Evolutionary conservation across 352 stramenopile genomes (phyloP).

Genomic region (Blastocystis sp.): DNA sequence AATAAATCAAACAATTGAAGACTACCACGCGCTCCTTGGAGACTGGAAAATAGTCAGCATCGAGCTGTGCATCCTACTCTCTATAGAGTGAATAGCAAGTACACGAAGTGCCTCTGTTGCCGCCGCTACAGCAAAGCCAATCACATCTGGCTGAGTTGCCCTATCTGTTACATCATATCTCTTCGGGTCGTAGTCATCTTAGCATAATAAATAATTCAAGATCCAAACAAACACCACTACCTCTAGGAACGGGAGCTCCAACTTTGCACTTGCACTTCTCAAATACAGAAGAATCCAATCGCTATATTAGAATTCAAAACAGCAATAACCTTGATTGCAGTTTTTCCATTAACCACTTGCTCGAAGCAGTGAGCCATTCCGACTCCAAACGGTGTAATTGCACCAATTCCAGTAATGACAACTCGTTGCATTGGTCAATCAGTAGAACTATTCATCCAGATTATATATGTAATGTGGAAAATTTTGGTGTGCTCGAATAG

Average conservation of each 20-base stretch:
- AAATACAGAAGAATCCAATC: conserved; percentile 70
- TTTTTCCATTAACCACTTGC: conserved; percentile 73
- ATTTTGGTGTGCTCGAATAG: conserved; percentile 2
- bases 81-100: conserved; percentile 68
- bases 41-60: neutral
- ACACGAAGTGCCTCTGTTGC: conserved; percentile 76
- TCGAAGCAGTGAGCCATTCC: conserved; percentile 77
- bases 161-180: conserved; percentile 72
- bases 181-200: conserved; percentile 73
- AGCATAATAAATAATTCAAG: conserved; percentile 70
- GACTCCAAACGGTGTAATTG: conserved; percentile 81
- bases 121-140: conserved; percentile 76
- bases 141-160: conserved; percentile 69
- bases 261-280: conserved; percentile 72
- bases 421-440: conserved; percentile 70
- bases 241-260: conserved; percentile 72
- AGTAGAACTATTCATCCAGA: too few species aligned
- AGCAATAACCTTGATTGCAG: conserved; percentile 70
- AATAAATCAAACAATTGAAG: neutral
- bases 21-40: neutral
- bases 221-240: neutral
- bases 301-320: neutral
- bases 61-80: conserved; percentile 72
- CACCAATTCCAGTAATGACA: conserved; percentile 82
- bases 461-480: neutral